Evolutionary conservation across 495 filamentous ascomycete species (phyloP), one percentile per base, ranked within the genome.

Genomic region (Xylaria telfairii): DNA sequence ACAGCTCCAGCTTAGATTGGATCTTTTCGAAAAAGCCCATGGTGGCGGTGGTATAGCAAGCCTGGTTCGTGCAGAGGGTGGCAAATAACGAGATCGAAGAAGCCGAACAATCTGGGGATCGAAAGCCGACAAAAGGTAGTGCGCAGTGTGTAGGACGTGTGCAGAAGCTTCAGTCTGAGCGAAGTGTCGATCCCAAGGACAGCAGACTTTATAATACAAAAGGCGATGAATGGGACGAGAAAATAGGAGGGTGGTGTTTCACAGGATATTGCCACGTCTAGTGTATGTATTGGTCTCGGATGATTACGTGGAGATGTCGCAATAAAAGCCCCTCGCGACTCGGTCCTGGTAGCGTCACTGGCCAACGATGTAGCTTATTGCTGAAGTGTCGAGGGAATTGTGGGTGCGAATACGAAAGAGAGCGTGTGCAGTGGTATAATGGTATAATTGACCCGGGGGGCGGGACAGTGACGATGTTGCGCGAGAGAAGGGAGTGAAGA

Each of bases 1-100:
- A 96, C 76, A 97, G 89, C 86, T 97, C 93, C 73, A 94, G 85
- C 83, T 91, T 89, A 65, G 85, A 82, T 73, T 87, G 84, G 76
- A 85, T 81, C 75, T 82, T 82, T 30, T 87, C 84, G 70, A 89
- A 47, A 73, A 87, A 41, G 68, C 76, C 80, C 73, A 75, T 75
- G 71, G 73, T 74, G 59, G 32, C 73, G 73, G 51, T 42, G 0
- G 44, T 37, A 51, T 26, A 13, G n/a, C n/a, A n/a, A n/a, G 53
- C 1, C 32, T 66, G 5, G 19, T 32, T 24, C 8, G n/a, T n/a
- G n/a, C 26, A 1, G 30, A 34, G 7, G 56, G 17, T 24, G 28
- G 41, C 15, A 13, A 34, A 37, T 49, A 19, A 2, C 4, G 44
- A 34, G n/a, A n/a, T n/a, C n/a, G n/a, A n/a, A n/a, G n/a, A n/a